phyloP scores from a whole-genome alignment of 108 stramenopile species.

The Cyclotella atomus region DNA sequence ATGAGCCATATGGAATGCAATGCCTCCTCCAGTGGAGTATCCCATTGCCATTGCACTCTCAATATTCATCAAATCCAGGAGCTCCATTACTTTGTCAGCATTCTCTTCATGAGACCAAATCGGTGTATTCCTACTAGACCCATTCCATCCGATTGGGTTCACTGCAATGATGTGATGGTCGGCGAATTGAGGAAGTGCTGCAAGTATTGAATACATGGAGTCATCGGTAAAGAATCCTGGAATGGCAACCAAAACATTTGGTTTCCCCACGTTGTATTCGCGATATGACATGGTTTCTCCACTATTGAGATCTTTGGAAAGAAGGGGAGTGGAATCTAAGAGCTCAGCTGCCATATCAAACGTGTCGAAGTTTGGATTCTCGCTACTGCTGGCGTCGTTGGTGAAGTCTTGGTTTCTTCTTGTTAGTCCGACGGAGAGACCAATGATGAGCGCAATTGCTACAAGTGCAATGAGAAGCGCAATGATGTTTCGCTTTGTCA shows the following conservation, averaged over 20 bases:
- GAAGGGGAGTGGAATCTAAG: slow-evolving; percentile 17
- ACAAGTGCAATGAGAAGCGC: too few species aligned
- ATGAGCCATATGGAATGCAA: slow-evolving; percentile 23
- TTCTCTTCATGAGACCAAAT: slow-evolving; percentile 26
- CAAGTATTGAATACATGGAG: slow-evolving; percentile 12
- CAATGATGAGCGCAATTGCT: too few species aligned
- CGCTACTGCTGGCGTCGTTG: neutral
- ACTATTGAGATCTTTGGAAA: neutral
- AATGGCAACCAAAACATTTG: slow-evolving; percentile 21
- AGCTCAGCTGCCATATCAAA: slow-evolving; percentile 14
- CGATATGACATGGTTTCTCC: slow-evolving; percentile 33
- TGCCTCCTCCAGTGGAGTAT: slow-evolving; percentile 28
- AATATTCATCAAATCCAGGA: slow-evolving; percentile 13
- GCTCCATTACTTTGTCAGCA: slow-evolving; percentile 24
- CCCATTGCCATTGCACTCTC: slow-evolving; percentile 27
- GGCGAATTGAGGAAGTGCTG: slow-evolving; percentile 17
- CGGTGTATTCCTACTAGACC: slow-evolving; percentile 30
- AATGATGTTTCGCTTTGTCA: too few species aligned
- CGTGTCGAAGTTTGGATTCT: slow-evolving; percentile 7
- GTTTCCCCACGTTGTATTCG: slow-evolving; percentile 23
- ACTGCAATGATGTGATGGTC: slow-evolving; percentile 37
- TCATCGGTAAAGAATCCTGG: slow-evolving; percentile 35
- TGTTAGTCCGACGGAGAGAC: too few species aligned
- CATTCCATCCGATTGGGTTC: slow-evolving; percentile 30
- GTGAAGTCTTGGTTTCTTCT: too few species aligned